Conservation (phyloP, 768 basidiomycete species). For the Mycena leptocephala region DNA sequence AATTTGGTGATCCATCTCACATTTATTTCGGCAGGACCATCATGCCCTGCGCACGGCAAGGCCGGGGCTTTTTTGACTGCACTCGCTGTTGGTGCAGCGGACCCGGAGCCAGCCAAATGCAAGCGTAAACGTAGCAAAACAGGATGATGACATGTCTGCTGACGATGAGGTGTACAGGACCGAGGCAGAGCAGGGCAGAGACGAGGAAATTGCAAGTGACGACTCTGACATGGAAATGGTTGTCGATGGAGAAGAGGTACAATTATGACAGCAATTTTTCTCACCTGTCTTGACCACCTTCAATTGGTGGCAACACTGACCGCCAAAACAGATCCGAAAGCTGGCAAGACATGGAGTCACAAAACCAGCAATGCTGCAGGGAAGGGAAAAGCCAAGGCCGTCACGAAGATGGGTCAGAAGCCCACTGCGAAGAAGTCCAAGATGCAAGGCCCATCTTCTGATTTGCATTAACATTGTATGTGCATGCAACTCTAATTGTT, state of each 20-base stretch:
- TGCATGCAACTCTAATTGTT: neutral
- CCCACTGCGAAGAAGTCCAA: neutral
- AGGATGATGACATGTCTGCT: neutral
- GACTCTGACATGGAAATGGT: constrained; percentile 1
- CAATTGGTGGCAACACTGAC: constrained; percentile 1
- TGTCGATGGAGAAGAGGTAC: neutral
- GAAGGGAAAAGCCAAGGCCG: neutral
- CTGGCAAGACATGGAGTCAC: neutral
- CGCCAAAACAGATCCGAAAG: constrained; percentile 12
- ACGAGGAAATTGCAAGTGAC: neutral
- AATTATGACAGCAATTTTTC: neutral
- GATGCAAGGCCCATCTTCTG: neutral
- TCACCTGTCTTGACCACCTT: neutral
- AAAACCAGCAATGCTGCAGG: neutral
- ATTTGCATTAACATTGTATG: neutral
- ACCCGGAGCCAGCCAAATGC: neutral
- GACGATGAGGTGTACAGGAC: neutral
- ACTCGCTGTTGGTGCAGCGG: neutral
- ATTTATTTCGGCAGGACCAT: neutral
- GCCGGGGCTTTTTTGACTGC: neutral
- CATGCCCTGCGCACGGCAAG: neutral
- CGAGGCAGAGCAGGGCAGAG: neutral
- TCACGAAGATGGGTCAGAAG: neutral
- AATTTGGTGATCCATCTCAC: neutral
- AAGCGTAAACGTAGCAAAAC: neutral